Percentiles rank a stretch among this genome's conserved stretches.
Conservation (phyloP, 768 basidiomycete genomes). For the Gautieria morchelliformis region DNA sequence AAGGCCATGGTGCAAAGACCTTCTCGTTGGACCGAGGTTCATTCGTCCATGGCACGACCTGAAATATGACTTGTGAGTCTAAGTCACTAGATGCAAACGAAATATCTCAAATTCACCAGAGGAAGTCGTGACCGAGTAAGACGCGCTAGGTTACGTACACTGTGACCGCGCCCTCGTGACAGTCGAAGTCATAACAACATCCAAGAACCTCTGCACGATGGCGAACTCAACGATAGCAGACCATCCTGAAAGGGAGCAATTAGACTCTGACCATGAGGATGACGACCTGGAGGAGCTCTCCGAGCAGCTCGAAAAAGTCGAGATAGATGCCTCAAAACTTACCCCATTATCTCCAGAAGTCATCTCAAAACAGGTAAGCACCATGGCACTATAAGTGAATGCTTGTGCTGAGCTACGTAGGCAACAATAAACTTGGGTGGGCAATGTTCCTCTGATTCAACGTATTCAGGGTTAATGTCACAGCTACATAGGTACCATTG, state of each 20-base stretch:
- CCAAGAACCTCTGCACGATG: background rate
- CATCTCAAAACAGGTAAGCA: constrained; percentile 78
- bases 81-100: background rate
- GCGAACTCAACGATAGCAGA: background rate
- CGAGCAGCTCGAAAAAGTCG: constrained; percentile 51
- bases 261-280: constrained; percentile 62
- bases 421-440: constrained; percentile 91
- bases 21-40: background rate
- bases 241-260: constrained; percentile 22
- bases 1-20: background rate
- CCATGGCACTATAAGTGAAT: background rate
- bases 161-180: background rate
- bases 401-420: constrained; percentile 28
- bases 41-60: background rate
- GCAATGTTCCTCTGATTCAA: constrained; percentile 1
- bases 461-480: background rate
- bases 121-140: background rate
- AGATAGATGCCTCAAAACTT: constrained; percentile 73
- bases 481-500: constrained; percentile 71
- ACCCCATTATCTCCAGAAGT: constrained; percentile 86
- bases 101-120: background rate
- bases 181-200: background rate
- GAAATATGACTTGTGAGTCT: background rate
- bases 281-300: constrained; percentile 44
- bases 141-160: background rate